Evolutionary conservation across 495 filamentous ascomycete species (phyloP).

Genomic region (Margaritispora aquatica): DNA sequence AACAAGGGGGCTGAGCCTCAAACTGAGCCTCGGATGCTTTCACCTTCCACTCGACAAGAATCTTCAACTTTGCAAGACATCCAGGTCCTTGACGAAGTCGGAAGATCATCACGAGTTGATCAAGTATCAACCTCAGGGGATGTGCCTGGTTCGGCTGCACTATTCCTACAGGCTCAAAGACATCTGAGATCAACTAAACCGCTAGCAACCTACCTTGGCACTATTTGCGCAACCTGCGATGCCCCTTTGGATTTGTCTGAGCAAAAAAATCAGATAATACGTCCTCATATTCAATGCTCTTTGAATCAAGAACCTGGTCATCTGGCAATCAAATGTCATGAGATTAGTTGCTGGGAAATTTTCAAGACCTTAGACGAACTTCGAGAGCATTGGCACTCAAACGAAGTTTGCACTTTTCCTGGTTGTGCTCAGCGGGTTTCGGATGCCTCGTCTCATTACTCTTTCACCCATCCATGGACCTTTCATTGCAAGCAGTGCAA

Average conservation of each 20-base stretch:
- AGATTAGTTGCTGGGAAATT: background rate
- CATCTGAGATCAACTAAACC: background rate
- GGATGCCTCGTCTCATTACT: background rate
- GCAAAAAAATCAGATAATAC: background rate
- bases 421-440: background rate
- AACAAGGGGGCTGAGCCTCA: background rate
- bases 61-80: no score
- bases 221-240: background rate
- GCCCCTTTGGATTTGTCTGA: slow-evolving; percentile 6
- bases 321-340: background rate
- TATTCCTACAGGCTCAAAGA: no score
- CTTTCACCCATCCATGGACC: background rate
- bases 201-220: background rate
- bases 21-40: background rate
- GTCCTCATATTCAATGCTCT: background rate
- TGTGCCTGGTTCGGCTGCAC: no score
- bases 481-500: slow-evolving; percentile 4
- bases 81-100: no score
- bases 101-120: no score
- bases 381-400: background rate
- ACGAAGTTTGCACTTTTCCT: background rate
- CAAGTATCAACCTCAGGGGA: no score
- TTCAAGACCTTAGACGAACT: background rate
- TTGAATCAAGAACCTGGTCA: background rate
- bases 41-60: background rate